A percentile compares a stretch with the other conserved stretches of the same genome.
Conservation (phyloP, 495 filamentous ascomycete genomes). For the Astrothelium macrocarpum region DNA sequence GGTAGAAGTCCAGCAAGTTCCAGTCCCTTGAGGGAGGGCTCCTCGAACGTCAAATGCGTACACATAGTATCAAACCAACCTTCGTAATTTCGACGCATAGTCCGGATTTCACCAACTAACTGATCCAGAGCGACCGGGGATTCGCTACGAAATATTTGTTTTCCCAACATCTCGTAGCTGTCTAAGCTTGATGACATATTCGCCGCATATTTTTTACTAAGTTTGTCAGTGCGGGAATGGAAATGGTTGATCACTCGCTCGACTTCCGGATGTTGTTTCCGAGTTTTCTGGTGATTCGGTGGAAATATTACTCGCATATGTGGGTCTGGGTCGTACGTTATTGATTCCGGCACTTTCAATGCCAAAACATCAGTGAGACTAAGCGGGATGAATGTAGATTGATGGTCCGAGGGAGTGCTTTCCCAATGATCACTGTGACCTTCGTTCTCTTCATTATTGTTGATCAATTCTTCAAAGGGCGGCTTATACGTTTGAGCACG, state of each 20-base stretch:
- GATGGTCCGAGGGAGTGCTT: neutral
- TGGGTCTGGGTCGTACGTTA: neutral
- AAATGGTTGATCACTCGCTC: neutral
- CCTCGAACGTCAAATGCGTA: neutral
- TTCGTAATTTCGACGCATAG: neutral
- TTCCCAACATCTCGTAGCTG: neutral
- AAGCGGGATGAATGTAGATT: neutral
- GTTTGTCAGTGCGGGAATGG: neutral
- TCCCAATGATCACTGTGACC: neutral
- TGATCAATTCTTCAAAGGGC: neutral
- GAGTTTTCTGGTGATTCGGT: neutral
- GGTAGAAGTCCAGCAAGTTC: neutral
- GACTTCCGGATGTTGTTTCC: neutral
- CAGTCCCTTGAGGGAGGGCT: neutral
- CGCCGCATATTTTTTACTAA: neutral
- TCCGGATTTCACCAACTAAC: neutral
- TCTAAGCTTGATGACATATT: neutral
- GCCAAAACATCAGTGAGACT: neutral
- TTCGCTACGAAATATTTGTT: neutral
- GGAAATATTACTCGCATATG: neutral
- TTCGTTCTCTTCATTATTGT: neutral
- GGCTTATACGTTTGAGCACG: neutral
- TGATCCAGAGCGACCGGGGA: neutral
- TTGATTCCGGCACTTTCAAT: neutral
- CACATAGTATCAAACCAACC: no score